Evolutionary conservation across 2,329 filamentous ascomycete species (phyloP), one percentile per base, ranked within the genome.

Genomic region (Aschersonia sp.): DNA sequence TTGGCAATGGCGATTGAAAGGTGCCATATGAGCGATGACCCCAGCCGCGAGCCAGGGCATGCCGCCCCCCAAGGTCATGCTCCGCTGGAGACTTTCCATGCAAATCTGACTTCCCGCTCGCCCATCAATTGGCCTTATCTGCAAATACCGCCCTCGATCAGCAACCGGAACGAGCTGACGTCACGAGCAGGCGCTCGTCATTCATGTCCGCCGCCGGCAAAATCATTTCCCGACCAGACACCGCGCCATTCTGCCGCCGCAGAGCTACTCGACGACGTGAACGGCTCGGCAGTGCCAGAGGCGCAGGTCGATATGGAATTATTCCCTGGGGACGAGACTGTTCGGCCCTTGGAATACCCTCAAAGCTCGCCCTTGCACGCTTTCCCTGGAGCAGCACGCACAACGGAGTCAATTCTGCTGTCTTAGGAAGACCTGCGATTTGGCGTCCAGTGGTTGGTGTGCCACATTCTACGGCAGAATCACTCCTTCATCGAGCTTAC

Each of bases 381-480:
- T 32, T 6, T 2, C 37, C 10, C 12, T 43, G 10, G 5, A 6
- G 31, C n/a, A 22, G 6, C n/a, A 39, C 33, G 22, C 40, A n/a
- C 22, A 5, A 39, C 44, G 7, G 22, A 29, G 12, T 10, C 33
- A 35, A 33, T 5, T 31, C 42, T 43, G 6, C 9, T 45, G 30
- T 50, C 43, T 22, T 61, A 56, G 59, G 53, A 58, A 4, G 51
- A 53, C 43, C 51, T 61, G 11, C 46, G 48, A 6, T 51, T 54
- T 43, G 58, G 59, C 0, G 48, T 55, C 12, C 55, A 52, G 40
- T 61, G 59, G 59, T 41, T 54, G 11, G 55, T 61, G 4, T 44
- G 61, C 37, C 53, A 54, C 33, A 32, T 57, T 4, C 47, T 61
- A 5, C 47, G 48, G 37, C 44, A 51, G 6, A 48, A 44, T 3